Base-by-base conservation (phyloP, 164 flowering plant genomes). In the Macadamia integrifolia region DNA sequence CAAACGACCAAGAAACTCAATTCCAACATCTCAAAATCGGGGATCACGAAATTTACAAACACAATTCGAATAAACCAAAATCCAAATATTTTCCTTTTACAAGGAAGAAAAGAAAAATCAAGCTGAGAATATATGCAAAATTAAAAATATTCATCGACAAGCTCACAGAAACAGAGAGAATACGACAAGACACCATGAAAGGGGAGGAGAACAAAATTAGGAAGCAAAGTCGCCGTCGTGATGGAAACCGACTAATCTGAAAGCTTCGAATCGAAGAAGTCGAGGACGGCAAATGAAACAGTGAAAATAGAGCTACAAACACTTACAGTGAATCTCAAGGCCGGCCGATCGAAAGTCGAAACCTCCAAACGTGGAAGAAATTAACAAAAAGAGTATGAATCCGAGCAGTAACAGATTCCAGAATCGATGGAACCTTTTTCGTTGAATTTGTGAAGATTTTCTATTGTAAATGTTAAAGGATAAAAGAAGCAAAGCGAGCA, bases 301-400 rank as follows among this genome's bases (percentile, higher is more conserved):
- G n/a, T 23, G 23, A 23, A 29, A 57, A 46, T 58, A 53, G 40
- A 5, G 13, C 60, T 44, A 49, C 17, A 44, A 44, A 66, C 23
- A 61, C 72, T 69, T 48, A 65, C 69, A 10, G 66, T 65, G 15
- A 42, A 60, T 13, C 44, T 35, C 31, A 64, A 8, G 35, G 65
- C 69, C 61, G 67, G 76, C 76, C 65, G 66, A 61, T 61, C 50
- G 32, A 68, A 17, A 23, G 23, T 23, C 23, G 35, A 69, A 17
- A 9, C n/a, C 29, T 46, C 50, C 64, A 42, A 62, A 66, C 23
- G 7, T 64, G 49, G 3, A 55, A 58, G 29, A 63, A 67, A 3
- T 58, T 14, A 0, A 23, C 23, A 67, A 67, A 17, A 32, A 60
- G n/a, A 60, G 12, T 60, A 60, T 31, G 6, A 60, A n/a, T 50